Evolutionary conservation across 306 rosid species (phyloP).

Genomic region (Medicago truncatula): MtrunA17r5.0-ANR NC_053044.1:24549501-24550000

Average conservation of each 20-base stretch:
- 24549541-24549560: too few species aligned
- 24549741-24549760: not conserved
- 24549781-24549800: not conserved
- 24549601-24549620: too few species aligned
- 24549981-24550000: not conserved
- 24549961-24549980: conserved; percentile 53
- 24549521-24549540: too few species aligned
- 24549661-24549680: too few species aligned
- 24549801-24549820: conserved; percentile 52
- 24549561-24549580: too few species aligned
- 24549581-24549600: too few species aligned
- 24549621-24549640: too few species aligned
- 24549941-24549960: conserved; percentile 72
- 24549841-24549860: conserved; percentile 69
- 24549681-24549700: too few species aligned
- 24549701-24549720: too few species aligned
- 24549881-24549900: conserved; percentile 69
- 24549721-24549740: too few species aligned
- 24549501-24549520: too few species aligned
- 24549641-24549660: too few species aligned
- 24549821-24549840: conserved; percentile 75
- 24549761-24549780: not conserved
- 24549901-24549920: conserved; percentile 70
- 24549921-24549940: conserved; percentile 62
- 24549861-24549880: conserved; percentile 67